These are phyloP conservation scores for Ceriops decandra DNA, from an alignment of 345 rosid species.

Conservation along the genomic window DNA sequence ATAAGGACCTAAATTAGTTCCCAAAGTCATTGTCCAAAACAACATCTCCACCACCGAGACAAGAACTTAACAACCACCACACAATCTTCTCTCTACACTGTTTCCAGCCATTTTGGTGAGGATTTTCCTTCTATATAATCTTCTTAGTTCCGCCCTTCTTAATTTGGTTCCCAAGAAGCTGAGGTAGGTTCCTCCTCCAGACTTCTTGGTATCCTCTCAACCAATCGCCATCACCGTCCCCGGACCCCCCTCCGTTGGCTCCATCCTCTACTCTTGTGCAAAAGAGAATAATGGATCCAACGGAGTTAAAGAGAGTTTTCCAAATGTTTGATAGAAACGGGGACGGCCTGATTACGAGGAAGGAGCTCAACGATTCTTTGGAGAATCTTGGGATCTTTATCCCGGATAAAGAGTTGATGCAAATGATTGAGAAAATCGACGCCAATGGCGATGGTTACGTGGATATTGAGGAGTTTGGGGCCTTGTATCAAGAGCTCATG, in stretches of 20 bases:
- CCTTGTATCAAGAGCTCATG: constrained; percentile 53
- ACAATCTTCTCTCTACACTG: not conserved
- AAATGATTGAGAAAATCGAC: constrained; percentile 27
- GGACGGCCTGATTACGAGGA: constrained; percentile 61
- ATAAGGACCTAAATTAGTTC: not conserved
- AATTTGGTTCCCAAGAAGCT: constrained; percentile 56
- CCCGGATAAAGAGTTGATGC: constrained; percentile 49
- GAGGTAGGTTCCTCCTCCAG: constrained; percentile 34
- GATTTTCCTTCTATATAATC: constrained; percentile 47
- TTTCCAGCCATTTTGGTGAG: constrained; percentile 30
- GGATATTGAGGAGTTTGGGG: constrained; percentile 72
- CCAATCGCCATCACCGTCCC: not conserved
- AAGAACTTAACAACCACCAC: not conserved
- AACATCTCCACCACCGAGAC: not conserved
- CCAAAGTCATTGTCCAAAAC: not conserved
- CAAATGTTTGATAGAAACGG: constrained; percentile 79
- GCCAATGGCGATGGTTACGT: constrained; percentile 28
- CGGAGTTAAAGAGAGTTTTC: constrained; percentile 66
- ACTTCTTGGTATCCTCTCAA: constrained; percentile 29
- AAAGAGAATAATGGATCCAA: constrained; percentile 35
- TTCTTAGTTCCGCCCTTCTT: constrained; percentile 39
- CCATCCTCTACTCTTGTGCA: not conserved
- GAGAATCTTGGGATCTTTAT: constrained; percentile 65
- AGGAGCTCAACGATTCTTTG: constrained; percentile 63
- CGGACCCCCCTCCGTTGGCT: not conserved